Base-by-base conservation (phyloP, 352 stramenopile genomes). In the Phytophthora macrochlamydospora region DNA sequence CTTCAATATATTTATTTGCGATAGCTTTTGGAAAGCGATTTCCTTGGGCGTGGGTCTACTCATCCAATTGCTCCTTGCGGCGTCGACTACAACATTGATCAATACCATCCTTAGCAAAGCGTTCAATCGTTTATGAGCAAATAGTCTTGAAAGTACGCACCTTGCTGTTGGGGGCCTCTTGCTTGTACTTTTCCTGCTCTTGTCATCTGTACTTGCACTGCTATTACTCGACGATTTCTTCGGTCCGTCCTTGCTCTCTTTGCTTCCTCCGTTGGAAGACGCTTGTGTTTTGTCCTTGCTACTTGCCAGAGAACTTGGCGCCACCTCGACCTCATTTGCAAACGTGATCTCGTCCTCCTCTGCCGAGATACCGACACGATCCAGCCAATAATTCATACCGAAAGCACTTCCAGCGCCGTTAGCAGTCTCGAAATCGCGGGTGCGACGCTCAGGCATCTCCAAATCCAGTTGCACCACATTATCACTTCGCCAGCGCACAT, bases 381-480 rank as follows among this genome's bases (percentile, higher is more conserved):
- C 80, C 30, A 91, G 72, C 77, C 71, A 93, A 54, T 83, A 90
- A 54, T 85, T 86, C 81, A 90, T 92, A 51, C 67, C 79, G 13
- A 45, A 57, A 1, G 67, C 69, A 31, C 67, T 83, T 12, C 80
- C 76, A 43, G 81, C 70, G 14, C 70, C 65, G 24, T 74, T 83
- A 11, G 73, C 76, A 33, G 83, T 73, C 45, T 95, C 83, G 63
- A 93, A 92, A 67, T 95, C 89, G 29, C 89, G 78, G 1, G 89
- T 95, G 29, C 79, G 85, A 5, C 84, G 82, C 56, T 93, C 81
- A 5, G 90, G 83, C 79, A 96, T 93, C 30, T 97, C 92, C 69
- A 98, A 81, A 30, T 98, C 93, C 6, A 98, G 68, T 40, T 90
- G 77, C 38, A 97, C 79, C 7, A 98, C 85, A 52, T 98, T 95